Evolutionary conservation across 208 protist genomes (phyloP), one percentile per base, ranked within the genome.

Genomic region (Leishmania gerbilli): DNA sequence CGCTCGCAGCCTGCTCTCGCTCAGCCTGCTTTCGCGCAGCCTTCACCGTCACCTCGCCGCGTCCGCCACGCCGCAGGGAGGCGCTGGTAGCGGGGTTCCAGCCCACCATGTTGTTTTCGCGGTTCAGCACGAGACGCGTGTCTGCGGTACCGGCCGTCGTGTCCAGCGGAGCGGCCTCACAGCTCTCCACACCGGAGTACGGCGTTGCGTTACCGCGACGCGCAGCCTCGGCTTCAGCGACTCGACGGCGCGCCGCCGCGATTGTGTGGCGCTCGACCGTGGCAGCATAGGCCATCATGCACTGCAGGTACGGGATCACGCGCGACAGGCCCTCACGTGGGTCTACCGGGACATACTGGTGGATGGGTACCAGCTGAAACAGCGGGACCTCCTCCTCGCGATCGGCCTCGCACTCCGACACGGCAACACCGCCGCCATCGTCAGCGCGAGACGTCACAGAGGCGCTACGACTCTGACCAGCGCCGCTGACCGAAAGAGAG

Each of bases 231-330:
- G 31, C 65, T n/a, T 19, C 80, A 0, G 60, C 71, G 37, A 51
- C 37, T 42, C 60, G 51, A n/a, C 76, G 67, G 27, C 67, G 74
- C 24, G 47, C 77, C n/a, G 75, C 68, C 40, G 64, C 37, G 81
- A 79, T 77, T 40, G 77, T 77, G 62, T 77, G 64, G 13, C 68
- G 80, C 68, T 84, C 80, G 8, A 76, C 34, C 56, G 74, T 77
- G 45, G 71, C 65, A 24, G 58, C 80, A 40, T 79, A 80, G 42
- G 75, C 76, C 55, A 84, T 76, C 79, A 91, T 82, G 69, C 82
- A 88, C 84, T 90, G 88, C 83, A 95, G 53, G 65, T 90, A 91
- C 7, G 91, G 90, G 74, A 95, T 89, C 47, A 92, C 79, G 0
- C 78, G 74, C 17, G 85, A 68, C 77, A 95, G 85, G 45, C 82